Evolutionary conservation across 208 protist species (phyloP), one percentile per base, ranked within the genome.

Genomic region (Leishmania lainsoni): DNA sequence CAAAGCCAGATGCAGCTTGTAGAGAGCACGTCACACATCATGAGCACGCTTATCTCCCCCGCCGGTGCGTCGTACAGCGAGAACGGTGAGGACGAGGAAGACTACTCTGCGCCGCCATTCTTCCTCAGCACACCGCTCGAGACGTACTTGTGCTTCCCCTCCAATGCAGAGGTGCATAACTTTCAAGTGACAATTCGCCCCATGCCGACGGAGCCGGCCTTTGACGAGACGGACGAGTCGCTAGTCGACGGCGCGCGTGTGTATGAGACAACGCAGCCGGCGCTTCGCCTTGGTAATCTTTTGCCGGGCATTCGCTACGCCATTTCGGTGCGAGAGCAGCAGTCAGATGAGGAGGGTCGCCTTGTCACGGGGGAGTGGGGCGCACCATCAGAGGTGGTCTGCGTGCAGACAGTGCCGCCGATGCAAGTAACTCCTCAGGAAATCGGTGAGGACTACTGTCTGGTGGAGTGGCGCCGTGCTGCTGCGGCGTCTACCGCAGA

Each of bases 401-500:
- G 88, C 61, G 87, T 94, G 52, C 86, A 97, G 83, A 98, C 94
- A 45, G 86, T 96, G 42, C 83, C 93, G 56, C 84, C 90, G 32
- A 92, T 98, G 81, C 80, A 80, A 35, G 86, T 98, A 14, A 61
- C 89, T 12, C 93, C 93, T 22, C 80, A 93, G 58, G 93, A 98
- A 87, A 97, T 98, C 77, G 94, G 94, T 54, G 95, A 98, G 87
- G 88, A 97, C 83, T 98, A 97, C 85, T 96, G 93, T 80, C 75
- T 94, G 39, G 79, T 98, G 16, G 89, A 92, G 71, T 98, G 95
- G 94, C 84, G 83, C 42, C 95, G 95, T 5, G 63, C 89, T 10
- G 16, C 39, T n/a, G 52, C 56, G 66, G 78, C 82, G 6, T 17
- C 49, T 17, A 26, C 48, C 22, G n/a, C 42, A 8, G 76, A 54